Conservation (phyloP, 2,329 filamentous ascomycete species). For the Davidsoniella neocaledoniae region DNA sequence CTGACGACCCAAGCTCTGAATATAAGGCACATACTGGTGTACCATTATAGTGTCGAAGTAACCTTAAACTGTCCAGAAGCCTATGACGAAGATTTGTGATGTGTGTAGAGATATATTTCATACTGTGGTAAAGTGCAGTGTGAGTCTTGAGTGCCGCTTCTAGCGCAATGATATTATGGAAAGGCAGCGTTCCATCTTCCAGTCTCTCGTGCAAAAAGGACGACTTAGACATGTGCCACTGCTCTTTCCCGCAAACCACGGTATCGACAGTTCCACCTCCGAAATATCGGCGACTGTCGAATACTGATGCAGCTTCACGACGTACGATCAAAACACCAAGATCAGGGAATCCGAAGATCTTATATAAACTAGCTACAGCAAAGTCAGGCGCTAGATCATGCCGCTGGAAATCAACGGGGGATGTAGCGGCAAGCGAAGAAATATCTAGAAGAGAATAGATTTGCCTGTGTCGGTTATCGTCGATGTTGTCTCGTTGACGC, state of each 20-base stretch:
- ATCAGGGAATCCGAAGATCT: conserved; percentile 52
- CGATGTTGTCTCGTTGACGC: conserved; percentile 16
- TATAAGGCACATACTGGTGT: conserved; percentile 51
- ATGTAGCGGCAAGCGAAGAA: conserved; percentile 47
- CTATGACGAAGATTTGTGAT: conserved; percentile 45
- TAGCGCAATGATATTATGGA: conserved; percentile 47
- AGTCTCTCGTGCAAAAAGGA: conserved; percentile 36
- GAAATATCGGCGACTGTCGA: conserved; percentile 42
- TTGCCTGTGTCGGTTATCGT: conserved; percentile 6
- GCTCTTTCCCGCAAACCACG: conserved; percentile 21
- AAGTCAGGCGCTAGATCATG: conserved; percentile 36
- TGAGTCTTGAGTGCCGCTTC: conserved; percentile 42
- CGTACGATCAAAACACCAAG: conserved; percentile 43
- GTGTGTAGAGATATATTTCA: conserved; percentile 51
- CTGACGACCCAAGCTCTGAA: conserved; percentile 39
- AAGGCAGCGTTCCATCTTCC: conserved; percentile 51
- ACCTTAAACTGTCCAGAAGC: conserved; percentile 40
- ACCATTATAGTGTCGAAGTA: conserved; percentile 54
- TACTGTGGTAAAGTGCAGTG: conserved; percentile 36
- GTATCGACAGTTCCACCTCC: conserved; percentile 51
- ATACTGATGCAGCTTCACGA: conserved; percentile 35
- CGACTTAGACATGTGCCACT: conserved; percentile 21
- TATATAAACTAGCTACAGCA: conserved; percentile 44
- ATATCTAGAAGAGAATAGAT: conserved; percentile 42
- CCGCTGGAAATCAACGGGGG: conserved; percentile 32